A percentile compares a stretch with the other conserved stretches of the same genome.
Conservation (phyloP, 345 rosid genomes). For the Mercurialis annua region DNA sequence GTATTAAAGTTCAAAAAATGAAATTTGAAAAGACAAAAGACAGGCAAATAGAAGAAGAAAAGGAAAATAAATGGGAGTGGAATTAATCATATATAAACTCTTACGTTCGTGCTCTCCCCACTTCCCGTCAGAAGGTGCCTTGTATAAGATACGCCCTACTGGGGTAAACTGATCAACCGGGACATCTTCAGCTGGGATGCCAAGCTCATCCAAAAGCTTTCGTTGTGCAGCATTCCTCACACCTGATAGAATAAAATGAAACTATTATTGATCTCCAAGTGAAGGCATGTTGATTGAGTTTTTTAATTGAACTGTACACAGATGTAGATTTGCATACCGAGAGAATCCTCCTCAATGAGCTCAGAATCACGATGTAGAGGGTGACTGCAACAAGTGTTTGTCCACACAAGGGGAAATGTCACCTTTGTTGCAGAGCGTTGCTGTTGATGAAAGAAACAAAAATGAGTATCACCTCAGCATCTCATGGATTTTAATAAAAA, state of each 20-base stretch:
- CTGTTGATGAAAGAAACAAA: slow-evolving; percentile 33
- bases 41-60: no score
- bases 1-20: neutral
- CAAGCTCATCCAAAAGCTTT: slow-evolving; percentile 96
- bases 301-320: neutral
- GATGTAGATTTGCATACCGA: slow-evolving; percentile 44
- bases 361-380: slow-evolving; percentile 87
- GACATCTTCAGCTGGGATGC: slow-evolving; percentile 83
- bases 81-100: slow-evolving; percentile 4
- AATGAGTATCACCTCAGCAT: neutral
- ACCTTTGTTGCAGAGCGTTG: slow-evolving; percentile 95
- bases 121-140: slow-evolving; percentile 96
- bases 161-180: slow-evolving; percentile 81
- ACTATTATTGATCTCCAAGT: neutral
- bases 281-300: neutral
- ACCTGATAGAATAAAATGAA: slow-evolving; percentile 38
- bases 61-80: neutral
- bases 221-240: slow-evolving; percentile 97
- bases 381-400: slow-evolving; percentile 99
- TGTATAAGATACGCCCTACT: slow-evolving; percentile 79
- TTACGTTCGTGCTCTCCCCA: slow-evolving; percentile 99
- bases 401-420: slow-evolving; percentile 97
- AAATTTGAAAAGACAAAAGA: neutral
- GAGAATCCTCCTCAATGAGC: slow-evolving; percentile 63
- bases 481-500: neutral